A percentile compares a stretch with the other conserved stretches of the same genome.
Evolutionary conservation across 129 eudicot species (phyloP).

Genomic region (Helianthus annuus): HanXRQr2.0-SUNRISE NC_035443.2:63699745-63700244

Average conservation of each 20-base stretch:
- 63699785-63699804: conserved; percentile 63
- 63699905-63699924: conserved; percentile 86
- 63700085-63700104: conserved; percentile 18
- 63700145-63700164: conserved; percentile 13
- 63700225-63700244: conserved; percentile 55
- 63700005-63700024: conserved; percentile 50
- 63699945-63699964: conserved; percentile 94
- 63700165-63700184: conserved; percentile 62
- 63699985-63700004: conserved; percentile 63
- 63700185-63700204: conserved; percentile 54
- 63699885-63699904: conserved; percentile 64
- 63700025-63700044: conserved; percentile 59
- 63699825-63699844: conserved; percentile 92
- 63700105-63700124: conserved; percentile 29
- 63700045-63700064: conserved; percentile 73
- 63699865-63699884: conserved; percentile 78
- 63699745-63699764: conserved; percentile 79
- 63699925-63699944: conserved; percentile 86
- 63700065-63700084: conserved; percentile 51
- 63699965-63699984: conserved; percentile 78
- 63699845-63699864: conserved; percentile 44
- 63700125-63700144: conserved; percentile 35
- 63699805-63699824: conserved; percentile 94
- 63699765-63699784: conserved; percentile 76
- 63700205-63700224: conserved; percentile 45